Conservation (phyloP, 2,329 filamentous ascomycete genomes). For the Pseudocercospora cruenta region DNA sequence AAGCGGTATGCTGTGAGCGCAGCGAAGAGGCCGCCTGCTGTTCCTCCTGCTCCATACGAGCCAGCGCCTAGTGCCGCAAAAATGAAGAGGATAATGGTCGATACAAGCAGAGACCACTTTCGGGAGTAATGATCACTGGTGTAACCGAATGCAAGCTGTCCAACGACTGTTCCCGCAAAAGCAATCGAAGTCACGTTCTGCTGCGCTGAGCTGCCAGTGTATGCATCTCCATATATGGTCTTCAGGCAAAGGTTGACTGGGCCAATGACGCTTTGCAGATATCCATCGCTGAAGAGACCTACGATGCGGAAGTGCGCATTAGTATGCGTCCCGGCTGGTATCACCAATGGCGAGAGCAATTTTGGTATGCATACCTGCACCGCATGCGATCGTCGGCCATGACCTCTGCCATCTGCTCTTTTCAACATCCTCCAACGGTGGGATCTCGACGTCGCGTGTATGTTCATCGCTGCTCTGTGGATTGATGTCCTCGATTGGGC, state of each 20-base stretch:
- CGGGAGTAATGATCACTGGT: conserved; percentile 83
- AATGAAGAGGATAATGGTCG: conserved; percentile 80
- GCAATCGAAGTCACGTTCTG: conserved; percentile 75
- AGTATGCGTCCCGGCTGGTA: neutral
- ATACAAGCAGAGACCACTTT: conserved; percentile 77
- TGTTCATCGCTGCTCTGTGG: conserved; percentile 5
- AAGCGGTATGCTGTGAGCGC: conserved; percentile 83
- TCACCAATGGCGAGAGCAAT: neutral
- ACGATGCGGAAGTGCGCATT: conserved; percentile 46
- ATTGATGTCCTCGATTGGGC: conserved; percentile 8
- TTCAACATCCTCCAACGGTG: conserved; percentile 25
- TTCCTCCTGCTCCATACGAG: conserved; percentile 74
- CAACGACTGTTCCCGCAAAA: conserved; percentile 83
- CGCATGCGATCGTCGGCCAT: conserved; percentile 82
- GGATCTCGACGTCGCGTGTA: conserved; percentile 6
- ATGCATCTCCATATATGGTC: conserved; percentile 70
- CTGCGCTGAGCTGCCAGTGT: conserved; percentile 68
- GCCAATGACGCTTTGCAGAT: conserved; percentile 85
- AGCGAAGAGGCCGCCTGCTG: conserved; percentile 71
- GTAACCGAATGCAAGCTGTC: conserved; percentile 79
- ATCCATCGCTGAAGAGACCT: conserved; percentile 88
- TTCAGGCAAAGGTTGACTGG: conserved; percentile 78
- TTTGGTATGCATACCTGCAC: conserved; percentile 39
- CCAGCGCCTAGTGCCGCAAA: conserved; percentile 81
- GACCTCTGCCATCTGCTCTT: conserved; percentile 51